Evolutionary conservation across 1,284 basidiomycete species (phyloP).

Genomic region (Exsudoporus floridanus): DNA sequence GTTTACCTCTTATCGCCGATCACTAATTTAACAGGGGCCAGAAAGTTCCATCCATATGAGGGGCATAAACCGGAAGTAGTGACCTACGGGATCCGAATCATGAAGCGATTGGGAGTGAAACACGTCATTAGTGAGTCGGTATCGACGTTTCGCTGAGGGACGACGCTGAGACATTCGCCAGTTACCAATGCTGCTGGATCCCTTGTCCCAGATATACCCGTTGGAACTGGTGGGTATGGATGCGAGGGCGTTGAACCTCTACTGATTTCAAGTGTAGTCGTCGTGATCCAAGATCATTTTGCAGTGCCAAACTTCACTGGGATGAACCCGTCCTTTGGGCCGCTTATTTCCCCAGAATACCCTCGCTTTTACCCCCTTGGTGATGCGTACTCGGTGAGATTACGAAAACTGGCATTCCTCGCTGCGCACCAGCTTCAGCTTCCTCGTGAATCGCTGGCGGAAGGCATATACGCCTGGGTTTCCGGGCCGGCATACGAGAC

Average conservation of each 20-base stretch:
- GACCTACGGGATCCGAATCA: constrained; percentile 74
- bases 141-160: background rate
- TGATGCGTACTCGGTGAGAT: constrained; percentile 68
- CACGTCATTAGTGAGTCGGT: constrained; percentile 65
- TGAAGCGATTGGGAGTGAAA: constrained; percentile 72
- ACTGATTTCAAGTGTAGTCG: constrained; percentile 48
- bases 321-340: constrained; percentile 77
- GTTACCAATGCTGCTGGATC: constrained; percentile 86
- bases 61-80: constrained; percentile 68
- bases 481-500: constrained; percentile 84
- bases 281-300: constrained; percentile 80
- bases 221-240: constrained; percentile 72
- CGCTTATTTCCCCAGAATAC: constrained; percentile 51
- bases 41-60: constrained; percentile 79
- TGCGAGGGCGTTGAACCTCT: background rate
- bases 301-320: constrained; percentile 77
- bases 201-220: constrained; percentile 65
- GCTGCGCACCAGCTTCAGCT: constrained; percentile 60
- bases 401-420: constrained; percentile 70
- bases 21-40: constrained; percentile 6
- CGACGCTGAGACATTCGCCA: constrained; percentile 32
- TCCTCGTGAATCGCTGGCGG: constrained; percentile 51
- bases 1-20: background rate
- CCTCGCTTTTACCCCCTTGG: constrained; percentile 78
- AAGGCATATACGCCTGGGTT: constrained; percentile 86